phyloP scores from a whole-genome alignment of 495 filamentous ascomycete species.

The Aspergillus affinis region DNA sequence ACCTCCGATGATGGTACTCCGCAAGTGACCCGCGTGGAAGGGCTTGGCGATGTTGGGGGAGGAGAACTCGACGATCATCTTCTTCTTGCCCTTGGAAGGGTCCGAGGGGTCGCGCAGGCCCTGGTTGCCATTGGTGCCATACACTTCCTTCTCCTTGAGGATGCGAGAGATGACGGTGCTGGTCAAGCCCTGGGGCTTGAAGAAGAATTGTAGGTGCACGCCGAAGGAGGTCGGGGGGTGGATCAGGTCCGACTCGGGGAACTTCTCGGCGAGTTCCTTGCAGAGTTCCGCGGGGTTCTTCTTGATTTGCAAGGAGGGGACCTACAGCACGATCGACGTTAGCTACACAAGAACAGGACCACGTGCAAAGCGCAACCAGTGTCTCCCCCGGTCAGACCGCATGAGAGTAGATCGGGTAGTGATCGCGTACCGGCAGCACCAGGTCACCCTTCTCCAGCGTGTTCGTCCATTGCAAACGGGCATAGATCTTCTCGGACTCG shows the following conservation, averaged over 20 bases:
- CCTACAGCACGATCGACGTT: slow-evolving; percentile 21
- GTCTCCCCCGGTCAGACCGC: neutral
- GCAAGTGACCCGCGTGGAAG: slow-evolving; percentile 71
- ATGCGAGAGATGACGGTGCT: slow-evolving; percentile 64
- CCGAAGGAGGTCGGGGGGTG: slow-evolving; percentile 61
- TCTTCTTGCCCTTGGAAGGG: slow-evolving; percentile 68
- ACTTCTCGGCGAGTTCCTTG: slow-evolving; percentile 71
- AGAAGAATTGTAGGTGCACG: slow-evolving; percentile 80
- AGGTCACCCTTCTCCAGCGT: slow-evolving; percentile 89
- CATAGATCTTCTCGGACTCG: slow-evolving; percentile 72
- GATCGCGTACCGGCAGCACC: slow-evolving; percentile 60
- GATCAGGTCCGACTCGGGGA: slow-evolving; percentile 75
- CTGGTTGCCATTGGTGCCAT: slow-evolving; percentile 63
- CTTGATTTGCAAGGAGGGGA: slow-evolving; percentile 78
- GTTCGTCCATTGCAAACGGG: slow-evolving; percentile 76
- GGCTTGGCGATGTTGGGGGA: slow-evolving; percentile 77
- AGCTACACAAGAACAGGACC: neutral
- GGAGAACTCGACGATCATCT: slow-evolving; percentile 69
- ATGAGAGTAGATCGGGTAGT: neutral
- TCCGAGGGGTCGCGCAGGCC: slow-evolving; percentile 69
- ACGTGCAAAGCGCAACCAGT: neutral
- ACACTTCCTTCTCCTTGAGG: slow-evolving; percentile 58
- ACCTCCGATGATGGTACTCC: slow-evolving; percentile 75
- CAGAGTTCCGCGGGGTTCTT: slow-evolving; percentile 69
- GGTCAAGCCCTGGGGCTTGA: slow-evolving; percentile 59